phyloP scores from a whole-genome alignment of 805 yeast genomes.

The Danielia reshetovae region DNA sequence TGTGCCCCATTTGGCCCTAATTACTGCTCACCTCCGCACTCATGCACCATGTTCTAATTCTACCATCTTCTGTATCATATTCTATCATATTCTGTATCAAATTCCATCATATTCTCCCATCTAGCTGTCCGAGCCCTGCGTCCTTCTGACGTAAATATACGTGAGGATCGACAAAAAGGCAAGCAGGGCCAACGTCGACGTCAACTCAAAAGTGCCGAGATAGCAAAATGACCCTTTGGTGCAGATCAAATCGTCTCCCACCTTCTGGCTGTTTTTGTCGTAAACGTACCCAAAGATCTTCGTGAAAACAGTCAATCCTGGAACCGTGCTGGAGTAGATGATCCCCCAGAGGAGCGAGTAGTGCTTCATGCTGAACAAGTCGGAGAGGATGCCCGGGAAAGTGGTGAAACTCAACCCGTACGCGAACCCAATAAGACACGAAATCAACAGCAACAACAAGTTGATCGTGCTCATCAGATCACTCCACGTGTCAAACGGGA shows the following conservation, averaged over 20 bases:
- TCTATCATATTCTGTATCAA: too few relatives aligned
- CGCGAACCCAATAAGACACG: constrained; percentile 29
- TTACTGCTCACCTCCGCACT: too few relatives aligned
- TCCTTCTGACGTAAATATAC: constrained; percentile 3
- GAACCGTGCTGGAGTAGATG: constrained; percentile 29
- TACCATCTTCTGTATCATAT: too few relatives aligned
- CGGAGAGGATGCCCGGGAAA: constrained; percentile 32
- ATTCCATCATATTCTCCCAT: too few relatives aligned
- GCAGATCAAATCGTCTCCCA: constrained; percentile 16
- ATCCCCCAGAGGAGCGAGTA: constrained; percentile 34
- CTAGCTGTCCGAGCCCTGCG: too few relatives aligned
- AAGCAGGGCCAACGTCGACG: constrained; percentile 20
- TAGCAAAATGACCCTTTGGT: constrained; percentile 28
- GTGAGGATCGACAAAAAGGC: constrained; percentile 17
- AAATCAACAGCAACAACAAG: constrained; percentile 19
- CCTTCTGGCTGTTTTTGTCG: constrained; percentile 22
- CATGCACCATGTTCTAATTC: too few relatives aligned
- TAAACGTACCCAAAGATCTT: constrained; percentile 29
- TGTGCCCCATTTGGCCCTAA: too few relatives aligned
- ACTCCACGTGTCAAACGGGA: constrained; percentile 12
- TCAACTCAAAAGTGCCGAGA: constrained; percentile 22
- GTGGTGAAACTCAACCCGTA: constrained; percentile 33
- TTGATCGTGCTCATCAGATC: constrained; percentile 14
- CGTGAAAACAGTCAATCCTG: constrained; percentile 30
- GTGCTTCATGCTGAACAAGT: constrained; percentile 29